Evolutionary conservation across 1,284 basidiomycete genomes (phyloP), one percentile per base, ranked within the genome.

Genomic region (Psilocybe mexicana): DNA sequence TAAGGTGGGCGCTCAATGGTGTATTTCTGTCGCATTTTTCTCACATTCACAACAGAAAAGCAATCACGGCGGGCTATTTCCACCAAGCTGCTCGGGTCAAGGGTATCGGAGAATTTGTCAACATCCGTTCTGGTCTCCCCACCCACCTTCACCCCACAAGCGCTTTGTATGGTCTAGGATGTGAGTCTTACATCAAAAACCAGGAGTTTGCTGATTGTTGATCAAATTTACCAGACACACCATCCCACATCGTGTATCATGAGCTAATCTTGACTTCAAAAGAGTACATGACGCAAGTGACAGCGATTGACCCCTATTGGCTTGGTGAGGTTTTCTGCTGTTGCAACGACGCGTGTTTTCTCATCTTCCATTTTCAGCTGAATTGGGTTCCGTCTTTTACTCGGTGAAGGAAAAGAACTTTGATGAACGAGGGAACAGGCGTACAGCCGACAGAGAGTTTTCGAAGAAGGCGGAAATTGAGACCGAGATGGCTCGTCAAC

Each of bases 71-170:
- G 12, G 97, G 96, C 25, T 99, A 98, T 77, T 99, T 99, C 83
- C 97, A 99, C 73, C 97, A 99, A 75, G 96, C 97, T 0, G 96
- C 96, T 7, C 81, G 94, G 63, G 96, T 97, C 43, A 99, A 98
- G 77, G 96, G 96, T 70, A 97, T 99, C 61, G 97, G 96, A 62
- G 97, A 99, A 75, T 99, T 98, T 72, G 93, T 96, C 60, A 98
- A 99, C 73, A 93, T 96, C 65, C 84, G 97, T 44, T 96, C 96
- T n/a, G 97, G 95, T 23, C 73, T 94, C 47, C 92, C 92, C 3
- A 95, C 94, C 49, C 92, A 95, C 71, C 77, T 99, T 46, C 97
- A 99, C 72, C 97, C 97, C 0, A 99, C 97, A 0, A 95, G 92
- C 67, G 96, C 97, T 1, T 76, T 99, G 47, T 99, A 97, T 71